Evolutionary conservation across 192 early-diverging fungal species (phyloP), one percentile per base, ranked within the genome.

Genomic region (Backusella tarrabulga): DNA sequence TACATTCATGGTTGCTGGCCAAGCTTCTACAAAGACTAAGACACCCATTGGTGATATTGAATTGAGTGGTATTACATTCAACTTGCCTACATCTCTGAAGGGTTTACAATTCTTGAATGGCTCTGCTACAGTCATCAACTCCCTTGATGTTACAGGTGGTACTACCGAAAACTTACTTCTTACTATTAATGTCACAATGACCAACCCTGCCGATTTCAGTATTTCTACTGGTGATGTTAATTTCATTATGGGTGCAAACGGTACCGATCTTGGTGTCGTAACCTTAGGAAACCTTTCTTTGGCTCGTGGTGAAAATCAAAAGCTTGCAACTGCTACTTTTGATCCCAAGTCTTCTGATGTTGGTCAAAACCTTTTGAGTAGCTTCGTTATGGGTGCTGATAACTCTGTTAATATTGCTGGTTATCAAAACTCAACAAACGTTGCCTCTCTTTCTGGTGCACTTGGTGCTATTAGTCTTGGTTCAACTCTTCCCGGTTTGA

Each of bases 101-200:
- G 90, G 90, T 54, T 82, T 91, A 38, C 89, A 89, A 74, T 87
- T 85, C 21, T 75, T 91, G 23, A 83, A 84, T 78, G 79, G 80
- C 8, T 68, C 85, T 36, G 87, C 88, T 70, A 79, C 87, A 14
- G 42, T 84, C 8, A 85, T 89, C 52, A 83, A 89, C 79, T 66
- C 74, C 9, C 74, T 91, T 68, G 84, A 84, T 71, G 87, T 91
- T 46, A 84, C 80, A 23, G 88, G 85, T 67, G 90, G 90, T 42
- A 85, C 85, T 29, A 6, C 75, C 15, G 76, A 75, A 8, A 67
- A 63, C 40, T 41, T 89, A 32, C 36, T 74, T 2, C 68, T 89
- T 76, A 75, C 67, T 38, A 83, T 89, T 73, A 67, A 67, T 46
- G 81, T 82, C 6, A 79, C 80, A n/a, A 83, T 88, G 70, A 32